A percentile compares a stretch with the other conserved stretches of the same genome.
phyloP scores from a whole-genome alignment of 768 basidiomycete genomes.

The Royoungia palumana region DNA sequence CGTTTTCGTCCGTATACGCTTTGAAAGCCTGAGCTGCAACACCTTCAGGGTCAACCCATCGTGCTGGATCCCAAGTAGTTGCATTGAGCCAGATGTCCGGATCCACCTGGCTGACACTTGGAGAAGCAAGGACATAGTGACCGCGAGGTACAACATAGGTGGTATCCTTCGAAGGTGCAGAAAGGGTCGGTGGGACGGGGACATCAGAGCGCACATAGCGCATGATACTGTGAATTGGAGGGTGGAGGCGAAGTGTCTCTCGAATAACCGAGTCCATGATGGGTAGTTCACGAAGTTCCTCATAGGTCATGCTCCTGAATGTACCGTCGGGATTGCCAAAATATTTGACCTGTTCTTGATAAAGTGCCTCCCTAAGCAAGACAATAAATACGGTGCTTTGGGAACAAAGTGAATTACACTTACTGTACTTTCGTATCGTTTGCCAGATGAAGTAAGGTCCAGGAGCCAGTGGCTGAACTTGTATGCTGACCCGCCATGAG shows the following conservation, averaged over 20 bases:
- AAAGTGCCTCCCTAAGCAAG: slow-evolving; percentile 67
- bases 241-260: slow-evolving; percentile 90
- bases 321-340: slow-evolving; percentile 80
- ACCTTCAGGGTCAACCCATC: slow-evolving; percentile 87
- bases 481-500: slow-evolving; percentile 99
- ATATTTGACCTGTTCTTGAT: slow-evolving; percentile 82
- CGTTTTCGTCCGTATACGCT: slow-evolving; percentile 67
- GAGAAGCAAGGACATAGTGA: slow-evolving; percentile 84
- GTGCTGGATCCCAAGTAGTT: slow-evolving; percentile 66
- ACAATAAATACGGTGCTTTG: background rate
- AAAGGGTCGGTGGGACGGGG: slow-evolving; percentile 73
- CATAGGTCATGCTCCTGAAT: slow-evolving; percentile 77
- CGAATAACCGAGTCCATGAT: slow-evolving; percentile 87
- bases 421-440: slow-evolving; percentile 70
- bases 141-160: slow-evolving; percentile 88
- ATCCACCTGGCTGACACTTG: slow-evolving; percentile 86
- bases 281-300: slow-evolving; percentile 80
- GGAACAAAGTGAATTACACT: slow-evolving; percentile 26
- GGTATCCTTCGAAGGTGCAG: slow-evolving; percentile 69
- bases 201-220: slow-evolving; percentile 88
- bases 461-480: slow-evolving; percentile 87
- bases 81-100: slow-evolving; percentile 76
- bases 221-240: slow-evolving; percentile 94
- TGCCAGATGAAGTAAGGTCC: slow-evolving; percentile 87
- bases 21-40: slow-evolving; percentile 76